Evolutionary conservation across 495 filamentous ascomycete genomes (phyloP), one percentile per base, ranked within the genome.

Genomic region (Aspergillus bertholletiae): DNA sequence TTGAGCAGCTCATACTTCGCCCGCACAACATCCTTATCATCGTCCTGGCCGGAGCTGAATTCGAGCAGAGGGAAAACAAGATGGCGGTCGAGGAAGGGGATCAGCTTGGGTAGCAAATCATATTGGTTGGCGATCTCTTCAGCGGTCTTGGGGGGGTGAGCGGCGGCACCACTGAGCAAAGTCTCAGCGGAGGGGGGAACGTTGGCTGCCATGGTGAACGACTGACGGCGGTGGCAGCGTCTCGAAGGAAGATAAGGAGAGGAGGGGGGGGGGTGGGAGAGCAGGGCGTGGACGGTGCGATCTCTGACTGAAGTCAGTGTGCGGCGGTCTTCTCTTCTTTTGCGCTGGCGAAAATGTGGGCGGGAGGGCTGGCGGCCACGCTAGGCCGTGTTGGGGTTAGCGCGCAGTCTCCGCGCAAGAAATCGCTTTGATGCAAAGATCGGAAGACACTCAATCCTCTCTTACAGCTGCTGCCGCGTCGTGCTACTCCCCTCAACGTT

Each of bases 81-180:
- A 74, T 98, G 94, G 49, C 95, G 88, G 80, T 97, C 95, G 72
- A 98, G 89, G 69, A 96, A 84, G 45, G 87, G 85, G 63, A 96
- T 87, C 61, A 98, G 76, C 71, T 94, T 93, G 60, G 88, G 89
- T 46, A 97, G 77, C 43, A 97, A 80, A 74, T 95, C 88, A 78
- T 95, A 80, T 66, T 88, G 74, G 59, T 77, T 75, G 51, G 80
- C 79, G 63, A 82, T 71, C 56, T 85, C 81, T 65, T 79, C 74
- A 56, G 79, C 73, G 51, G 73, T 71, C 55, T 71, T 73, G 49
- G 69, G 71, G 15, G 68, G 64, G 49, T 77, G 70, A 63, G 66
- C 69, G 63, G 71, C 66, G 46, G 76, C 76, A 62, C 79, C 77
- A 66, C 80, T 80, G 75, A 76, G 76, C 68, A 83, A 73, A 55